Percentiles rank a stretch among this genome's conserved stretches.
phyloP scores from a whole-genome alignment of 2,329 filamentous ascomycete species.

The Phialocephala subalpina region DNA sequence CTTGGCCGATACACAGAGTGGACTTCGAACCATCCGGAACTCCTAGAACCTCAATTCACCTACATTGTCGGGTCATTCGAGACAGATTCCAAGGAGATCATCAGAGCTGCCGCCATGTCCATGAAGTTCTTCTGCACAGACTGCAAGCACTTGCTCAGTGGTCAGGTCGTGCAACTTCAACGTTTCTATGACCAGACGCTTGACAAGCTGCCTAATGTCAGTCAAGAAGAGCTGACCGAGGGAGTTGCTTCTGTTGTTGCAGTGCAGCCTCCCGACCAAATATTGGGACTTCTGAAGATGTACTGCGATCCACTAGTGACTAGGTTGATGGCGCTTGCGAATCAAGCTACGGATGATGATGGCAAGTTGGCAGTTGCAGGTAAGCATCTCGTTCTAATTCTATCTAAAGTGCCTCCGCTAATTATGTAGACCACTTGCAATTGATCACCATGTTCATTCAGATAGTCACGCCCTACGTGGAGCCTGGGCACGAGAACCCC shows the following conservation, averaged over 20 bases:
- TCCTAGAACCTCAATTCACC: slow-evolving; percentile 89
- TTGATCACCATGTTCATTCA: slow-evolving; percentile 92
- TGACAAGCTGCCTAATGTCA: slow-evolving; percentile 82
- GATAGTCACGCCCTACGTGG: slow-evolving; percentile 76
- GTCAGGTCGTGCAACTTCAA: slow-evolving; percentile 86
- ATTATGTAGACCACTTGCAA: slow-evolving; percentile 78
- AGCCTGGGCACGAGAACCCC: slow-evolving; percentile 78
- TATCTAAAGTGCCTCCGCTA: slow-evolving; percentile 3
- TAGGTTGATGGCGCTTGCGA: slow-evolving; percentile 85
- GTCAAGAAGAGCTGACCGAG: slow-evolving; percentile 96
- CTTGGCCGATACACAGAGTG: slow-evolving; percentile 97
- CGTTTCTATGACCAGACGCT: slow-evolving; percentile 91
- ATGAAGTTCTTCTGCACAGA: slow-evolving; percentile 98
- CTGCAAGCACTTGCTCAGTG: slow-evolving; percentile 85
- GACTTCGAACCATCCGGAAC: slow-evolving; percentile 94
- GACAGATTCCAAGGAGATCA: slow-evolving; percentile 87
- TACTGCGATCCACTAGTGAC: slow-evolving; percentile 93
- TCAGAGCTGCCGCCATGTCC: slow-evolving; percentile 88
- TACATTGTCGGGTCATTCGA: slow-evolving; percentile 96
- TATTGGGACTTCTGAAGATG: slow-evolving; percentile 86
- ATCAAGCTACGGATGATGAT: slow-evolving; percentile 82
- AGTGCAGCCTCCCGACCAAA: slow-evolving; percentile 80
- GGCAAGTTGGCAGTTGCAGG: slow-evolving; percentile 86
- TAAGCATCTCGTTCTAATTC: slow-evolving; percentile 48
- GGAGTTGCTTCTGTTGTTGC: slow-evolving; percentile 93